Percentiles rank a stretch among this genome's conserved stretches.
Evolutionary conservation across 495 filamentous ascomycete species (phyloP).

Genomic region (Mytilinidion resinicola): DNA sequence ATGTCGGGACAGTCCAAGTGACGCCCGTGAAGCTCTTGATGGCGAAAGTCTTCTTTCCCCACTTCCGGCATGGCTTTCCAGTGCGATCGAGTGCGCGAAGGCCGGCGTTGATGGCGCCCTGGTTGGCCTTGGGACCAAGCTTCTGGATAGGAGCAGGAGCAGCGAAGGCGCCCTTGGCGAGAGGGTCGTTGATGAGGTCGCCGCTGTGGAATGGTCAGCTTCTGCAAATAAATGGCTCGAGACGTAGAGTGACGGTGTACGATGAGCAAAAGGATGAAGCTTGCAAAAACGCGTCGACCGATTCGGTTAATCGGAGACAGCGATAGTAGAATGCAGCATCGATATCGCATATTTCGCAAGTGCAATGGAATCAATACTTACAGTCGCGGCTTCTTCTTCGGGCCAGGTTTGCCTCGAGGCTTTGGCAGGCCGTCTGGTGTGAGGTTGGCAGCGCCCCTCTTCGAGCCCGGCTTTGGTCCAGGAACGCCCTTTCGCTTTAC

Average conservation of each 20-base stretch:
- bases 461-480: constrained; percentile 51
- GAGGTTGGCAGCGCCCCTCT: constrained; percentile 49
- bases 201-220: constrained; percentile 17
- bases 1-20: constrained; percentile 74
- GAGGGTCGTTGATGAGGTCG: constrained; percentile 28
- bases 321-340: no score
- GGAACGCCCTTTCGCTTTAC: constrained; percentile 56
- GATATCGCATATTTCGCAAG: no score
- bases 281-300: no score
- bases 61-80: constrained; percentile 85
- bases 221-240: background rate
- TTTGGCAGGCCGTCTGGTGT: constrained; percentile 54
- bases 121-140: constrained; percentile 94
- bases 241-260: background rate
- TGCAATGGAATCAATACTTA: constrained; percentile 47
- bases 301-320: no score
- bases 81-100: constrained; percentile 88
- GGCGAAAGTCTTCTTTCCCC: constrained; percentile 72
- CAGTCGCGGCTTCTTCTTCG: constrained; percentile 92
- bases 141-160: constrained; percentile 52
- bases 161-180: constrained; percentile 18
- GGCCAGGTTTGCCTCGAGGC: constrained; percentile 77
- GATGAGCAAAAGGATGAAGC: constrained; percentile 1
- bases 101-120: constrained; percentile 94
- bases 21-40: constrained; percentile 92